Percentiles rank a stretch among this genome's conserved stretches.
Evolutionary conservation across 305 asterid species (phyloP).

Genomic region (Petunia hybrid): DNA sequence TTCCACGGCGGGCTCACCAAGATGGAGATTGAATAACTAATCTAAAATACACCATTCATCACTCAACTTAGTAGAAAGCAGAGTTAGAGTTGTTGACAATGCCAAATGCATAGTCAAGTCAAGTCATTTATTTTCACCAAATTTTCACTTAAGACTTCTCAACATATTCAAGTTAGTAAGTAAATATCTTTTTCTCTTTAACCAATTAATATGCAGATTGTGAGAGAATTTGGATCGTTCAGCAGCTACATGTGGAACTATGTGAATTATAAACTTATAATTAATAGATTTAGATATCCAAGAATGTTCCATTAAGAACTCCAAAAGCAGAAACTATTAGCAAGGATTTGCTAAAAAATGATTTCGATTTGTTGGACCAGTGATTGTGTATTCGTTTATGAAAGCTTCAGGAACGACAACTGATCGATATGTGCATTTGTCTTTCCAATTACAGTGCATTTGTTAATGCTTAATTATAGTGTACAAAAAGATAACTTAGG

Average conservation of each 20-base stretch:
- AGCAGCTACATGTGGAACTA: too few relatives aligned
- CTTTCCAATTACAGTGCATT: too few relatives aligned
- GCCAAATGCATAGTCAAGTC: constrained; percentile 81
- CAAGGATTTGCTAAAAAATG: constrained; percentile 83
- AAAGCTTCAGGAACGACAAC: constrained; percentile 84
- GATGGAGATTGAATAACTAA: constrained; percentile 56
- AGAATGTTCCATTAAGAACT: constrained; percentile 80
- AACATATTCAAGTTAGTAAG: neutral
- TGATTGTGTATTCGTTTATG: constrained; percentile 82
- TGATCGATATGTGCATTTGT: too few relatives aligned
- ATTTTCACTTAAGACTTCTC: neutral
- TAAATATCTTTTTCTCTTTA: neutral
- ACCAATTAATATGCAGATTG: constrained; percentile 49
- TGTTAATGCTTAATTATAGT: too few relatives aligned
- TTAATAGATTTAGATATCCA: constrained; percentile 67
- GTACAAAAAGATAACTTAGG: too few relatives aligned
- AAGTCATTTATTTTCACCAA: too few relatives aligned
- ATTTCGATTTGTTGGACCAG: constrained; percentile 85
- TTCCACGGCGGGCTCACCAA: too few relatives aligned
- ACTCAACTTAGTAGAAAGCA: constrained; percentile 64
- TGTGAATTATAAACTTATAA: too few relatives aligned
- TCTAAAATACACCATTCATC: constrained; percentile 61
- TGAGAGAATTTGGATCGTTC: too few relatives aligned
- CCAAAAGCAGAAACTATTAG: constrained; percentile 85
- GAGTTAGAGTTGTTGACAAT: constrained; percentile 78